A percentile compares a stretch with the other conserved stretches of the same genome.
Conservation (phyloP, 2,329 filamentous ascomycete genomes). For the Verticillium nonalfalfae region DNA sequence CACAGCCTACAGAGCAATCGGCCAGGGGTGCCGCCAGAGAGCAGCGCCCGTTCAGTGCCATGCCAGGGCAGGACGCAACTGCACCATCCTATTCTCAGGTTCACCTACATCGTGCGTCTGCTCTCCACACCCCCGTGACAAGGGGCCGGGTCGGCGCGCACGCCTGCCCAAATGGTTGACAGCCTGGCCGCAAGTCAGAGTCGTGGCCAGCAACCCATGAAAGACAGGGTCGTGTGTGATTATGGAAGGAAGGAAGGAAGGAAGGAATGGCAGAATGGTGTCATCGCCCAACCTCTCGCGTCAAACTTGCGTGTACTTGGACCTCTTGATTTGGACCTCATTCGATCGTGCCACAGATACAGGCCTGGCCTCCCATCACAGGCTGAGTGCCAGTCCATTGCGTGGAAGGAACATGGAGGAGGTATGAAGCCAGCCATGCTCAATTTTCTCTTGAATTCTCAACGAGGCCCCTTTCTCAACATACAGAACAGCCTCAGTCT, state of each 20-base stretch:
- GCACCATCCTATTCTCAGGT: background rate
- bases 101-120: background rate
- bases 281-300: background rate
- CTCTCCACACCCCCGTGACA: background rate
- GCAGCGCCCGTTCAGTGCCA: background rate
- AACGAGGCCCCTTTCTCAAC: too few relatives aligned
- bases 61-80: background rate
- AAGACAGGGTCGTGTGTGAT: background rate
- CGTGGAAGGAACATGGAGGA: too few relatives aligned
- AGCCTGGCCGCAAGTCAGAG: background rate
- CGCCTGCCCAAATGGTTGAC: background rate
- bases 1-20: background rate
- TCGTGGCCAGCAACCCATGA: background rate
- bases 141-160: background rate
- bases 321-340: too few relatives aligned
- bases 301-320: background rate
- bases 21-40: background rate
- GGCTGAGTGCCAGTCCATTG: too few relatives aligned
- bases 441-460: too few relatives aligned
- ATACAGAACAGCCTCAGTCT: background rate
- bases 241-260: background rate
- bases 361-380: too few relatives aligned
- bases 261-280: background rate
- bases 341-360: too few relatives aligned
- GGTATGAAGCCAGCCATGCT: too few relatives aligned